Evolutionary conservation across 1,284 basidiomycete genomes (phyloP), one percentile per base, ranked within the genome.

Genomic region (Boletus semigastroideus): DNA sequence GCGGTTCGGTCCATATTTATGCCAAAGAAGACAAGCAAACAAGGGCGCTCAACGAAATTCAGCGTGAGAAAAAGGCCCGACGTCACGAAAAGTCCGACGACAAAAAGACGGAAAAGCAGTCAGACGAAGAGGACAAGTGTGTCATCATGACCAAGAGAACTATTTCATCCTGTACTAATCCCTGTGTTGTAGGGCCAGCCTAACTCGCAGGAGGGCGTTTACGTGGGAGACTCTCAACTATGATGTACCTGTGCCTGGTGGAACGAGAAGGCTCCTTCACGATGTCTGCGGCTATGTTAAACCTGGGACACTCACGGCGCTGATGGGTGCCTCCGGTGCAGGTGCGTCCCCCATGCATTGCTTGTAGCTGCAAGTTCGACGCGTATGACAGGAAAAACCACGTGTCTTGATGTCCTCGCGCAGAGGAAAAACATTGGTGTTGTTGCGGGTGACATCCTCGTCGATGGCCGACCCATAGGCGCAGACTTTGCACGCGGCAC

Each of bases 281-380:
- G 84, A 93, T 62, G 87, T 96, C n/a, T 84, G 80, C 61, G 94
- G 94, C 0, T 96, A 87, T 71, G 91, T 94, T 53, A 87, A 86
- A 59, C 92, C 92, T n/a, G 90, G 90, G 12, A 91, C 86, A 17
- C 72, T 96, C 60, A 89, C 85, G 1, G 87, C 81, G 28, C 75
- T 89, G 22, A 87, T 88, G 86, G 86, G 92, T 54, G 87, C 89
- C 4, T 90, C 86, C 55, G 93, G 93, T 59, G 86, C 86, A 57
- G 75, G 75, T 67, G 48, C 9, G 68, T 62, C 37, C 19, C 2
- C 16, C 10, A 34, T 33, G 3, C 13, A 20, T 25, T 1, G 2
- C 3, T 47, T 51, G 27, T 17, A 41, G 30, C 25, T 1, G 60
- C 75, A 36, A 59, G 49, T 51, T 17, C 40, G 54, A 65, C 57